Evolutionary conservation across 2,329 filamentous ascomycete genomes (phyloP).

Genomic region (Colletotrichum incanum): DNA sequence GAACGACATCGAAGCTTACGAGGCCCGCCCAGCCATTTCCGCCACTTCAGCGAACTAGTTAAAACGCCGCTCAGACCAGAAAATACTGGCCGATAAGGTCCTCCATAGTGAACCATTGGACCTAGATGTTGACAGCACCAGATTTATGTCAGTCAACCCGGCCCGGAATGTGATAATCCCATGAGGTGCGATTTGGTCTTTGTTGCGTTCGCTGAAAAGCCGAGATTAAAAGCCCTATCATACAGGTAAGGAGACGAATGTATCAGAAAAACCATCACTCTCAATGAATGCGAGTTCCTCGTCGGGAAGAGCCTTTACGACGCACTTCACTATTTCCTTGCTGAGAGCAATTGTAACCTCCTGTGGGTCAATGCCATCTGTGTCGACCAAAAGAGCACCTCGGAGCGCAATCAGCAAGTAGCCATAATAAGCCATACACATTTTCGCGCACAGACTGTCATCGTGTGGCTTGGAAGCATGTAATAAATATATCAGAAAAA

Average conservation of each 20-base stretch:
- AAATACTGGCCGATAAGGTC: no score
- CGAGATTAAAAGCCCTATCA: neutral
- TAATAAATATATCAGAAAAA: no score
- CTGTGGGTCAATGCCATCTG: neutral
- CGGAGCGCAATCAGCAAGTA: no score
- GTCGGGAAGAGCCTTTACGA: neutral
- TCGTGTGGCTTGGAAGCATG: neutral
- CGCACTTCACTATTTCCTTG: neutral
- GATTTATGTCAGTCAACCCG: neutral
- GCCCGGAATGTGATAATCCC: neutral
- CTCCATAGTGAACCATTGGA: neutral
- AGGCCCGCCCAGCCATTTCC: no score
- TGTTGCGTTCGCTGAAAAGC: neutral
- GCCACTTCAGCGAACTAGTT: neutral
- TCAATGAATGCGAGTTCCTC: neutral
- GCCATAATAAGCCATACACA: neutral
- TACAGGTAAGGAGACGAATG: neutral
- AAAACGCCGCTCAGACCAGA: neutral
- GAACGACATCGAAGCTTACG: neutral
- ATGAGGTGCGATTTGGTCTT: neutral
- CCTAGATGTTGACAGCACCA: neutral
- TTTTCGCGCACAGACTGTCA: neutral
- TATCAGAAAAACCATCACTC: no score
- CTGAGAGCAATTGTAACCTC: neutral
- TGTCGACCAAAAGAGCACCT: no score